These are phyloP conservation scores for Dendrocalamus sinicus DNA, from an alignment of 176 grass and related monocot species.

Conservation along the genomic window DNA sequence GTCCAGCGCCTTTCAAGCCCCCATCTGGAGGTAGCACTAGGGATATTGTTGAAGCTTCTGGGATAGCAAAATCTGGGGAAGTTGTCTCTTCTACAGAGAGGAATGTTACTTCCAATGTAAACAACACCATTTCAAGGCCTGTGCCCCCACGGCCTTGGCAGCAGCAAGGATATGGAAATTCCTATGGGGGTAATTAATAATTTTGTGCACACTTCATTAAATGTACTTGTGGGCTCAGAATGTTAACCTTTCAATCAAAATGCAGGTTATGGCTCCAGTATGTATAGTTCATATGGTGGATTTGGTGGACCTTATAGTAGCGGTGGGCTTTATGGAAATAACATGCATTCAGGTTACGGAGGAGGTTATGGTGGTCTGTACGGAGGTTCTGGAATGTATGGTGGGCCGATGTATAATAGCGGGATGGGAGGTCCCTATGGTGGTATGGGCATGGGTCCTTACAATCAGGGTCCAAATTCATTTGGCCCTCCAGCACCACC, in stretches of 20 bases:
- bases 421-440: slow-evolving; percentile 59
- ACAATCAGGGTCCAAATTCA: slow-evolving; percentile 76
- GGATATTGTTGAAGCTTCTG: slow-evolving; percentile 83
- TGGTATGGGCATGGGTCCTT: slow-evolving; percentile 65
- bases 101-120: slow-evolving; percentile 47
- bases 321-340: slow-evolving; percentile 60
- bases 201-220: background rate
- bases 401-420: slow-evolving; percentile 49
- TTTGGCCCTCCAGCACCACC: slow-evolving; percentile 71
- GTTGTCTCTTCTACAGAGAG: slow-evolving; percentile 56
- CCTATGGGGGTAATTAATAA: slow-evolving; percentile 69
- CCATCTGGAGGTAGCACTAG: slow-evolving; percentile 79
- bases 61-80: slow-evolving; percentile 80
- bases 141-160: slow-evolving; percentile 85
- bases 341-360: slow-evolving; percentile 71
- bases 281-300: slow-evolving; percentile 71
- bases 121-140: slow-evolving; percentile 42
- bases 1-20: slow-evolving; percentile 66
- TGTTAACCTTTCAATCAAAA: slow-evolving; percentile 15
- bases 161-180: slow-evolving; percentile 68
- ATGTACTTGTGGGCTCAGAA: background rate
- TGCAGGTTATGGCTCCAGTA: slow-evolving; percentile 77
- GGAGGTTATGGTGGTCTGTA: slow-evolving; percentile 48
- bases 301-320: slow-evolving; percentile 51
- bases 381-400: slow-evolving; percentile 61